phyloP scores from a whole-genome alignment of 495 filamentous ascomycete species.

The Rhizodiscina lignyota region DNA sequence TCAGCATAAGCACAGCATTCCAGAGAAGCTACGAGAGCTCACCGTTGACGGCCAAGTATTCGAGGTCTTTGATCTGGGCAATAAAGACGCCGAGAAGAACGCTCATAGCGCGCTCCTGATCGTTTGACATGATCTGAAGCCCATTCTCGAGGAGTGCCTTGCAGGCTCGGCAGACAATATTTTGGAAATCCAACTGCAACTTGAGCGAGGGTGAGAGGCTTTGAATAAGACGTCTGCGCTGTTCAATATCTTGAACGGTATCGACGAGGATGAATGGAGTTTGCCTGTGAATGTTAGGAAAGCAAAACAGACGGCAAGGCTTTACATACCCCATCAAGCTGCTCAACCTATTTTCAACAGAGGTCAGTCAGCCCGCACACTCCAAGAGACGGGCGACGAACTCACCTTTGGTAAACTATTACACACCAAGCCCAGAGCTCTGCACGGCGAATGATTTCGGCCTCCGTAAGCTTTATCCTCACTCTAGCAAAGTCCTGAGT shows the following conservation, averaged over 20 bases:
- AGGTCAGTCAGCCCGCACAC: neutral
- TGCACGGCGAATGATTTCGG: slow-evolving; percentile 23
- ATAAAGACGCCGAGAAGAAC: neutral
- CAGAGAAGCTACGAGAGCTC: neutral
- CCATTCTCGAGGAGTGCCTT: neutral
- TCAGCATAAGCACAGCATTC: neutral
- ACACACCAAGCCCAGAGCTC: slow-evolving; percentile 30
- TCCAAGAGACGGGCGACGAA: neutral
- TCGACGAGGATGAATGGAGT: neutral
- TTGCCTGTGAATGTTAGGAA: too few species aligned
- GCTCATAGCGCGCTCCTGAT: neutral
- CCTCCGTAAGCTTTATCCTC: slow-evolving; percentile 20
- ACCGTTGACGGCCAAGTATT: neutral
- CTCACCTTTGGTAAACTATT: slow-evolving; percentile 21
- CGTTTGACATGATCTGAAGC: neutral
- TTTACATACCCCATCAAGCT: too few species aligned
- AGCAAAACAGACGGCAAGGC: too few species aligned
- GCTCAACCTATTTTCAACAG: neutral
- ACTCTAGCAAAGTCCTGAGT: slow-evolving; percentile 28
- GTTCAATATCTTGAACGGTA: neutral
- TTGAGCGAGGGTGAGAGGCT: neutral
- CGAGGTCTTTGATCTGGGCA: neutral
- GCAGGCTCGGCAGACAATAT: neutral
- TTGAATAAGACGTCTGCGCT: neutral
- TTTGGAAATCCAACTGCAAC: neutral